Evolutionary conservation across 1,284 basidiomycete genomes (phyloP), one percentile per base, ranked within the genome.

Genomic region (Malassezia cuniculi): DNA sequence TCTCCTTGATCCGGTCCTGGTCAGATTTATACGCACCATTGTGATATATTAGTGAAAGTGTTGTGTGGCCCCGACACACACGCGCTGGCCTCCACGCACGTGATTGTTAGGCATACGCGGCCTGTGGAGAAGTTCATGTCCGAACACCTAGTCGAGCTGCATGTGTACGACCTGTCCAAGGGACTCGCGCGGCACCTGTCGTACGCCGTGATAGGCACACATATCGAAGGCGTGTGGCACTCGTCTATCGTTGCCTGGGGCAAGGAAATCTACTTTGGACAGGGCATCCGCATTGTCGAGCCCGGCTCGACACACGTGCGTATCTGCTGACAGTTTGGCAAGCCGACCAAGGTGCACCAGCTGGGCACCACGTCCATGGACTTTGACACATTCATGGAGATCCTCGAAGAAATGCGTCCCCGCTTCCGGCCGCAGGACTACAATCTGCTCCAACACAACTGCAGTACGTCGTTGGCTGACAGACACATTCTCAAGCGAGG

Each of bases 111-210:
- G 22, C 22, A 24, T 24, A 24, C 22, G 27, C 11, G 27, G 12
- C 27, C 11, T n/a, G 6, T 6, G 27, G 6, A n/a, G 12, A 28
- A 6, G 12, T 8, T 28, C 8, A n/a, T 6, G 27, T 12, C 6
- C 6, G 27, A 28, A n/a, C 12, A 28, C 12, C 27, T 6, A 6
- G 11, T n/a, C 6, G 21, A 81, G 56, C 75, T 93, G 26, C 87
- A 86, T 59, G 78, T 90, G 0, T 93, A 93, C 68, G 86, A 93
- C 64, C 78, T 89, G 40, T 85, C 78, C 61, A 78, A 80, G 18
- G 85, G 85, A 30, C 73, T 89, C 55, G 85, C 84, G 3, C 74
- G 74, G 43, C 75, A 77, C 45, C 70, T 89, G 36, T 85, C 82
- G 7, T 68, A 74, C 28, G 78, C 81, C 58, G 72, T 90, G 34